Evolutionary conservation across 2,329 filamentous ascomycete species (phyloP), one percentile per base, ranked within the genome.

Genomic region (Gaeumannomyces tritici): DNA sequence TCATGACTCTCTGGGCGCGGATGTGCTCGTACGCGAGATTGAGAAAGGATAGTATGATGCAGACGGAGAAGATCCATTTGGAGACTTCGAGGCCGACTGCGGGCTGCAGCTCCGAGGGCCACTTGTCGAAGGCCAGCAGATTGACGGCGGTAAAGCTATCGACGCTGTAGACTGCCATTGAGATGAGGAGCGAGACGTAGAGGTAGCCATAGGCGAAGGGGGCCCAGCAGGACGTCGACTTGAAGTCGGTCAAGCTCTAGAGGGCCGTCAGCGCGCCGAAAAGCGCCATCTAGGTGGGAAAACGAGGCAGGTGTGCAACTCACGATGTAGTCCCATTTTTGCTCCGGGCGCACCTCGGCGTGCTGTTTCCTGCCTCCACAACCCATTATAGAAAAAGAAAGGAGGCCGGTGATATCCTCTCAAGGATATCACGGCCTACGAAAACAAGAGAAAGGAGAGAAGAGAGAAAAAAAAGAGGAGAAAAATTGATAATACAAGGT

Each of bases 131-230:
- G 62, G 84, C 89, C 60, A 99, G 83, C 55, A 99, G 81, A 66
- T 96, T 96, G 76, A 97, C 84, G 65, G 93, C 93, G 5, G 93
- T 97, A 72, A 97, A 98, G 65, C 88, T 92, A 76, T 98, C 93
- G 72, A 96, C 89, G 31, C 81, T 87, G 74, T 96, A 97, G 67
- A 96, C 92, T 57, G 90, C 88, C 60, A 93, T 73, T 3, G 91
- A 95, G 63, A 96, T 79, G 61, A 92, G 63, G 57, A 93, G 82
- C 68, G 91, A 89, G 63, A 95, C 80, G 83, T 88, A 95, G 61
- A 98, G 83, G 76, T 92, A 95, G 69, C 80, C 84, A 74, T 97
- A 98, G 64, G 92, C 93, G 67, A 96, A 82, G 11, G 84, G 81
- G 1, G 89, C 83, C 67, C 89, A 87, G 73, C 89, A 92, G 18